Evolutionary conservation across 2,329 filamentous ascomycete genomes (phyloP).

Genomic region (Botrytis tulipae): DNA sequence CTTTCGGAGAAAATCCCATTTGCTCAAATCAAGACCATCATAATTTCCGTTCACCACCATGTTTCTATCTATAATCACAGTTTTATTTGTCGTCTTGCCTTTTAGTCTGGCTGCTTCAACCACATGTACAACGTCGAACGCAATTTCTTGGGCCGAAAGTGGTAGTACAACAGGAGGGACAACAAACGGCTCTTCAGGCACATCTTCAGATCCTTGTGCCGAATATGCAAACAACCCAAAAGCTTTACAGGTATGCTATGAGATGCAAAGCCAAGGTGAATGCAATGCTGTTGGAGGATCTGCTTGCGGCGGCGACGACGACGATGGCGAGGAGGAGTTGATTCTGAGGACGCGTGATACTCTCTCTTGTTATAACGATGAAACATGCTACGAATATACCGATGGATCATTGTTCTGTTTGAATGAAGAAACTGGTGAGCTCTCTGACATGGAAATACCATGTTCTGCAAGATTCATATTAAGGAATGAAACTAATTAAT

Average conservation of each 20-base stretch:
- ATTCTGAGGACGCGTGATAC: not conserved
- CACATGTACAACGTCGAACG: not conserved
- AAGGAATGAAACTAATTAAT: not conserved
- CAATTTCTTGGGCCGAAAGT: not conserved
- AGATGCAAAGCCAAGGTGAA: not conserved
- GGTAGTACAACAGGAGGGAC: not conserved
- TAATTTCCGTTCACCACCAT: not conserved
- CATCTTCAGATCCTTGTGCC: not conserved
- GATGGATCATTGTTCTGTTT: conserved; percentile 5
- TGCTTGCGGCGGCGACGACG: not conserved
- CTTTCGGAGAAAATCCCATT: not conserved
- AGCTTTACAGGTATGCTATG: not conserved
- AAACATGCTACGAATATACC: not conserved
- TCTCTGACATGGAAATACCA: not conserved
- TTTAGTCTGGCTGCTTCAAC: not conserved
- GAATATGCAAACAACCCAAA: not conserved
- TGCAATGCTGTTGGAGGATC: not conserved
- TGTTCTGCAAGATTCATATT: not conserved
- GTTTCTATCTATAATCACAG: not conserved
- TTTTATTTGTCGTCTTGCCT: not conserved
- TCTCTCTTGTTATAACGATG: not conserved
- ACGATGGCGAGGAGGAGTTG: not conserved
- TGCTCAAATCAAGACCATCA: not conserved
- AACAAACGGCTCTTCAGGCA: not conserved
- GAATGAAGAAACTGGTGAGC: not conserved